phyloP scores from a whole-genome alignment of 768 basidiomycete genomes.

The Phanerochaete carnosa region DNA sequence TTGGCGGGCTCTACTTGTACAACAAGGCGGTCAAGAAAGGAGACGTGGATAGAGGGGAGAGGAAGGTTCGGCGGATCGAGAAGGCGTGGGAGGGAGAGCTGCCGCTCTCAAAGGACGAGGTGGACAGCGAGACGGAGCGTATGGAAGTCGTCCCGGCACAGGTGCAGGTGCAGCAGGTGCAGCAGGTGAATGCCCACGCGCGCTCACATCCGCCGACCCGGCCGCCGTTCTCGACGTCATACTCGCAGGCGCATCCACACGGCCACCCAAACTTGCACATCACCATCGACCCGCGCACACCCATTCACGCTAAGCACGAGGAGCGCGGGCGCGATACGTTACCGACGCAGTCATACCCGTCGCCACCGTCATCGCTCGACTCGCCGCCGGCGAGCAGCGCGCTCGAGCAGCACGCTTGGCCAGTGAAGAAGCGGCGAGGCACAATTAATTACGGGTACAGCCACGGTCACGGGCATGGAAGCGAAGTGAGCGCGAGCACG shows the following conservation, averaged over 20 bases:
- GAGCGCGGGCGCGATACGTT: slow-evolving; percentile 8
- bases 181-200: slow-evolving; percentile 14
- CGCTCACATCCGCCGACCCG: slow-evolving; percentile 19
- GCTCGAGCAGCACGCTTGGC: slow-evolving; percentile 7
- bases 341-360: slow-evolving; percentile 33
- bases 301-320: neutral
- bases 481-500: slow-evolving; percentile 22
- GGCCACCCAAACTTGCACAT: slow-evolving; percentile 27
- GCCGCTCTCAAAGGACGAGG: slow-evolving; percentile 64
- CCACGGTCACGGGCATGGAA: slow-evolving; percentile 11
- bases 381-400: slow-evolving; percentile 28
- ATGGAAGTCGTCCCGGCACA: slow-evolving; percentile 20
- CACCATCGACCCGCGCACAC: slow-evolving; percentile 21
- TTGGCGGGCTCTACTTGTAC: slow-evolving; percentile 91
- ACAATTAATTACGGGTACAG: slow-evolving; percentile 2
- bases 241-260: slow-evolving; percentile 22
- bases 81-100: slow-evolving; percentile 66
- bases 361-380: slow-evolving; percentile 38
- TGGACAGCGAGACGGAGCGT: slow-evolving; percentile 42
- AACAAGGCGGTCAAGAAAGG: slow-evolving; percentile 75
- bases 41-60: slow-evolving; percentile 92
- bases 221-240: slow-evolving; percentile 16
- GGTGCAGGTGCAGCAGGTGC: slow-evolving; percentile 11
- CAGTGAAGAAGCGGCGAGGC: slow-evolving; percentile 8
- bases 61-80: slow-evolving; percentile 75